phyloP scores from a whole-genome alignment of 805 yeast genomes.

The Nakazawaea pomicola region DNA sequence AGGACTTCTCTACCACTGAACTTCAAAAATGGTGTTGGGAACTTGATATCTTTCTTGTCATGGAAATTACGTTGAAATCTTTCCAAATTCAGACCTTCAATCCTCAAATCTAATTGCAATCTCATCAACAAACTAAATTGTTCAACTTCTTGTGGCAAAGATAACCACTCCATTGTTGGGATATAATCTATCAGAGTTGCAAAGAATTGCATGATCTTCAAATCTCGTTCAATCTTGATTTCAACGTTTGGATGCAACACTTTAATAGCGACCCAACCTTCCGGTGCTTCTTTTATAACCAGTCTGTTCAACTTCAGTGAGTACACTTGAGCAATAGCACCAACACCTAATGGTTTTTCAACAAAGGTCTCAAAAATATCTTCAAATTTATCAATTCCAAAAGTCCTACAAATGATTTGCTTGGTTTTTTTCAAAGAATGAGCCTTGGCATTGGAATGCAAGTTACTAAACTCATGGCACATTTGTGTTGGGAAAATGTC shows the following conservation, averaged over 20 bases:
- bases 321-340: slow-evolving; percentile 97
- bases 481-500: slow-evolving; percentile 81
- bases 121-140: slow-evolving; percentile 85
- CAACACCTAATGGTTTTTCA: slow-evolving; percentile 85
- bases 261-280: slow-evolving; percentile 77
- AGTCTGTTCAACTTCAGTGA: slow-evolving; percentile 55
- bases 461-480: slow-evolving; percentile 67
- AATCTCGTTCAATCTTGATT: slow-evolving; percentile 67
- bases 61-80: slow-evolving; percentile 70
- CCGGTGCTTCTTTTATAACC: slow-evolving; percentile 29
- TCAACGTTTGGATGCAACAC: slow-evolving; percentile 89
- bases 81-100: slow-evolving; percentile 78
- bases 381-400: slow-evolving; percentile 48
- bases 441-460: slow-evolving; percentile 79
- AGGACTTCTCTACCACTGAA: slow-evolving; percentile 67
- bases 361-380: slow-evolving; percentile 78
- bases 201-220: slow-evolving; percentile 76
- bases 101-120: slow-evolving; percentile 81
- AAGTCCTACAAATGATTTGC: slow-evolving; percentile 51
- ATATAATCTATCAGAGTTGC: slow-evolving; percentile 64
- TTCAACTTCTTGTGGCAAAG: slow-evolving; percentile 89
- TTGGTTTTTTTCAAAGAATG: slow-evolving; percentile 66
- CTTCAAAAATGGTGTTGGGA: slow-evolving; percentile 70
- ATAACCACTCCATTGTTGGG: slow-evolving; percentile 98
- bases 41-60: slow-evolving; percentile 54